phyloP scores from a whole-genome alignment of 2,329 filamentous ascomycete species.

The Fusarium equiseti region DNA sequence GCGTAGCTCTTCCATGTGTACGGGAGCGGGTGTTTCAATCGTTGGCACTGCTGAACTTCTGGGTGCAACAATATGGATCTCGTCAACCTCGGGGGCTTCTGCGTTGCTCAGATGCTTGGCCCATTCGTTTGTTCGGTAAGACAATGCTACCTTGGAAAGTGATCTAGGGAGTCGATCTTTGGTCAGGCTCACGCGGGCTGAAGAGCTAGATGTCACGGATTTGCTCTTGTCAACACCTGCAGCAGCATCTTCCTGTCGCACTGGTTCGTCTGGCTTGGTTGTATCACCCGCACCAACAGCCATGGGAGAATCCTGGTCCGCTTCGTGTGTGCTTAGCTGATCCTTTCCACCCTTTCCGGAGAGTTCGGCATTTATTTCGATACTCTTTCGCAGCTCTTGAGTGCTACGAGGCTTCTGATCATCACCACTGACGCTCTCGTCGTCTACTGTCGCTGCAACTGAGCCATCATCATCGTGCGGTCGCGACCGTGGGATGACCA shows the following conservation, averaged over 20 bases:
- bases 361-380: slow-evolving; percentile 58
- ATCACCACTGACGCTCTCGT: slow-evolving; percentile 59
- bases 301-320: slow-evolving; percentile 20
- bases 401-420: slow-evolving; percentile 50
- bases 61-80: slow-evolving; percentile 63
- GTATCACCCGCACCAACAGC: slow-evolving; percentile 11
- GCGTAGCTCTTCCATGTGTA: slow-evolving; percentile 73
- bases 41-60: slow-evolving; percentile 3
- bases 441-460: slow-evolving; percentile 69
- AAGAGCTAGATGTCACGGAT: slow-evolving; percentile 58
- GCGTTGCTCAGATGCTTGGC: slow-evolving; percentile 87
- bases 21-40: slow-evolving; percentile 68
- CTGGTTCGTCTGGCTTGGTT: slow-evolving; percentile 12
- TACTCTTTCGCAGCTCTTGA: slow-evolving; percentile 47
- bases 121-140: slow-evolving; percentile 95
- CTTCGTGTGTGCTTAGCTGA: slow-evolving; percentile 21
- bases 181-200: slow-evolving; percentile 63
- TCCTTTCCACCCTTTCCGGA: slow-evolving; percentile 43
- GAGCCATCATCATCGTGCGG: slow-evolving; percentile 62
- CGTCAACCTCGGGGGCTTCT: slow-evolving; percentile 76
- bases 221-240: slow-evolving; percentile 52
- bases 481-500: slow-evolving; percentile 54
- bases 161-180: slow-evolving; percentile 75
- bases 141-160: slow-evolving; percentile 80
- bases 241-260: slow-evolving; percentile 8